Conservation (phyloP, 192 early-diverging fungal species). For the Linnemannia elongata region DNA sequence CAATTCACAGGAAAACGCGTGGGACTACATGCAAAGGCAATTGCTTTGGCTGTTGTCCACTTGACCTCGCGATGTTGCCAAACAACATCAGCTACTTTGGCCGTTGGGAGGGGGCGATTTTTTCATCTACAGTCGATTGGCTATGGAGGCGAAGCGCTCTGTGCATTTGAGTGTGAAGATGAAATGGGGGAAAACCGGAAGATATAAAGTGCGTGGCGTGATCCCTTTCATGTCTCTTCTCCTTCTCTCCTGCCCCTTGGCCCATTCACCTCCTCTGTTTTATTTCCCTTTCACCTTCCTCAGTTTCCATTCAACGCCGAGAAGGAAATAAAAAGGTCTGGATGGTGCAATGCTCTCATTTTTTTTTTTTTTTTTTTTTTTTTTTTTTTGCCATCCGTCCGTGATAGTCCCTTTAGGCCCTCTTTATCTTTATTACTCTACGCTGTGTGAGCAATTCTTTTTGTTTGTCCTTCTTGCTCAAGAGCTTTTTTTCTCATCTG, state of each 20-base stretch:
- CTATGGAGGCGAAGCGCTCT: too few relatives aligned
- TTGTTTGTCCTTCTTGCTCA: neutral
- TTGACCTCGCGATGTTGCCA: neutral
- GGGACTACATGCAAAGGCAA: neutral
- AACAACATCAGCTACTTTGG: neutral
- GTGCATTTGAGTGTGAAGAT: too few relatives aligned
- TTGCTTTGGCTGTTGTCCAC: neutral
- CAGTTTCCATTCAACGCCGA: neutral
- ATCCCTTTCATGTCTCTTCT: neutral
- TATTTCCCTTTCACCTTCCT: neutral
- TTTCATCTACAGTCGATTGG: too few relatives aligned
- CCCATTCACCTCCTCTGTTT: too few relatives aligned
- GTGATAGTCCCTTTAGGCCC: neutral
- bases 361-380: neutral
- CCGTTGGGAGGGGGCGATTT: too few relatives aligned
- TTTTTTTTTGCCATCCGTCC: neutral
- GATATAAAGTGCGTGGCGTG: neutral
- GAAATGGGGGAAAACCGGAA: too few relatives aligned
- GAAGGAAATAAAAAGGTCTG: neutral
- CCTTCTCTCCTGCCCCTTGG: neutral
- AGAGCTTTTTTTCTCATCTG: neutral
- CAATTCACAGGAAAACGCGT: neutral
- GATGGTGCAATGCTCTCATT: conserved; percentile 1
- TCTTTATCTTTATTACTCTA: neutral
- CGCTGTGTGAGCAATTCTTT: too few relatives aligned